Conservation (phyloP, 306 rosid species). For the Dalbergia cultrata region DNA sequence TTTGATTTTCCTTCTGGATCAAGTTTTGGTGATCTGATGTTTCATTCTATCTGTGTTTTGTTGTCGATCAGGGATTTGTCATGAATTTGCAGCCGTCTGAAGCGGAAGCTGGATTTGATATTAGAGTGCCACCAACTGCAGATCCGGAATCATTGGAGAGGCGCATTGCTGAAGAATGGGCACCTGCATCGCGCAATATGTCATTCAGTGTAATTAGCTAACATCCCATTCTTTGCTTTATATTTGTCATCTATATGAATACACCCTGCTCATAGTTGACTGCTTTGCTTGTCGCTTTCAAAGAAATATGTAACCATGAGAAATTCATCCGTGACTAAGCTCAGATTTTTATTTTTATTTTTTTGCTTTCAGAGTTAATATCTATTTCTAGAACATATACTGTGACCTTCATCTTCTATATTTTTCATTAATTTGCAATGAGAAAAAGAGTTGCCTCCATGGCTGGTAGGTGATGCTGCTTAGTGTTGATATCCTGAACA, state of each 20-base stretch:
- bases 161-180: constrained; percentile 81
- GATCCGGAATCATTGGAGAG: constrained; percentile 64
- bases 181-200: constrained; percentile 82
- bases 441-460: constrained; percentile 11
- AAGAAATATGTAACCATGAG: constrained; percentile 7
- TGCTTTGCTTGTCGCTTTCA: constrained; percentile 26
- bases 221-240: constrained; percentile 30
- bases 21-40: not conserved
- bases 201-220: constrained; percentile 68
- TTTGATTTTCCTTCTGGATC: not conserved
- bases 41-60: constrained; percentile 20
- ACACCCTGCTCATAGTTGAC: not conserved
- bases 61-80: constrained; percentile 83
- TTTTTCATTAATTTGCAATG: not conserved
- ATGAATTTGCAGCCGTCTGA: constrained; percentile 99
- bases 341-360: not conserved
- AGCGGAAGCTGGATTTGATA: constrained; percentile 97
- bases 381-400: not conserved
- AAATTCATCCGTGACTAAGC: constrained; percentile 6
- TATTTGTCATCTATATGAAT: constrained; percentile 8
- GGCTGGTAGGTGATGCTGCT: not conserved
- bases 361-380: not conserved
- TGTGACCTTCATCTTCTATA: constrained; percentile 6
- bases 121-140: constrained; percentile 86
- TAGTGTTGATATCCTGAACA: constrained; percentile 24